phyloP scores from a whole-genome alignment of 2,329 filamentous ascomycete species.

The Elsinoe necatrix region DNA sequence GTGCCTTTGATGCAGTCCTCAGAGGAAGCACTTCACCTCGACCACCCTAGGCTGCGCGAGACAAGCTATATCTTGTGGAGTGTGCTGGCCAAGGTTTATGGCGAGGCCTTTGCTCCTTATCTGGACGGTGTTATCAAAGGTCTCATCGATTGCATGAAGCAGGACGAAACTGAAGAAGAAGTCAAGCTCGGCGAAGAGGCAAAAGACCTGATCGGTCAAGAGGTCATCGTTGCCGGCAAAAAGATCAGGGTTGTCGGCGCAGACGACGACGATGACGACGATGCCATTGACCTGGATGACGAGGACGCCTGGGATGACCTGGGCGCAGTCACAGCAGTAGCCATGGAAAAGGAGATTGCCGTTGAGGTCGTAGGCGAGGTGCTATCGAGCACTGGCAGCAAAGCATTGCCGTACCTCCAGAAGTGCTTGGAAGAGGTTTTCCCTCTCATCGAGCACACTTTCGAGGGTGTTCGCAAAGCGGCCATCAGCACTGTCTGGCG shows the following conservation, averaged over 20 bases:
- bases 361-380: conserved; percentile 92
- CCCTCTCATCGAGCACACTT: conserved; percentile 76
- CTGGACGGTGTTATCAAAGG: conserved; percentile 69
- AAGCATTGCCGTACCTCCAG: conserved; percentile 77
- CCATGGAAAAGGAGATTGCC: conserved; percentile 94
- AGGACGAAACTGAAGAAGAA: conserved; percentile 77
- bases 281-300: conserved; percentile 58
- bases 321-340: conserved; percentile 75
- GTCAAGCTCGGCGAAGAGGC: conserved; percentile 67
- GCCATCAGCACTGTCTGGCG: conserved; percentile 88
- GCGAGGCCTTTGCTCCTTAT: conserved; percentile 71
- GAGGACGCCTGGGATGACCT: conserved; percentile 79
- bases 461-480: conserved; percentile 88
- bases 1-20: conserved; percentile 83
- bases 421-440: conserved; percentile 75
- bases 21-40: conserved; percentile 80
- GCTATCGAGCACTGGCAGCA: conserved; percentile 72
- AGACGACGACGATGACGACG: conserved; percentile 52
- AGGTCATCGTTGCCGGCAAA: conserved; percentile 71
- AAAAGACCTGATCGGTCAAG: conserved; percentile 63
- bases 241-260: conserved; percentile 71
- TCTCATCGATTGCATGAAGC: conserved; percentile 75
- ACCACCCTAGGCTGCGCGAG: conserved; percentile 84
- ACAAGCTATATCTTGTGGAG: conserved; percentile 97
- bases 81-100: conserved; percentile 87